These are phyloP conservation scores for Cytospora chrysosperma DNA, from an alignment of 2,329 filamentous ascomycete genomes.

Conservation along the genomic window DNA sequence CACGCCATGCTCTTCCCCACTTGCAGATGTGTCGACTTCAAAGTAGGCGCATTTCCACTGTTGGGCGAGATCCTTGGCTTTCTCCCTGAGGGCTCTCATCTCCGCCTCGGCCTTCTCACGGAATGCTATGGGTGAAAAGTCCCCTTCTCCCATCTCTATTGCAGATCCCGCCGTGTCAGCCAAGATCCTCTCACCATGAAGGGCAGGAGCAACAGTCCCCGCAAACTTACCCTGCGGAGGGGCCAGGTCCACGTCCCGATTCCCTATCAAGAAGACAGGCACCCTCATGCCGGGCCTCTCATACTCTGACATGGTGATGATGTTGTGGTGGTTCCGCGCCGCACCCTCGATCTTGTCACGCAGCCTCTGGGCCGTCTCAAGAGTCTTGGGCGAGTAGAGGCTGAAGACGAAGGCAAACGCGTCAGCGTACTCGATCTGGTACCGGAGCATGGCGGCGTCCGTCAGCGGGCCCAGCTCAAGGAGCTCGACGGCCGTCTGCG, in stretches of 20 bases:
- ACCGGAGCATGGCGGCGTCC: conserved; percentile 24
- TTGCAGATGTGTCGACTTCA: conserved; percentile 22
- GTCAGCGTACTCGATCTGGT: conserved; percentile 25
- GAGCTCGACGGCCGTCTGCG: conserved; percentile 19
- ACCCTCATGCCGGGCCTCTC: conserved; percentile 20
- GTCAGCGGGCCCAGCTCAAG: conserved; percentile 23
- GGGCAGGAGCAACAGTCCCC: too few relatives aligned
- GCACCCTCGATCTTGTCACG: conserved; percentile 20
- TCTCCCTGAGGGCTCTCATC: conserved; percentile 23
- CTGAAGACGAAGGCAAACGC: conserved; percentile 25
- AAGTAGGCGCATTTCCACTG: conserved; percentile 24
- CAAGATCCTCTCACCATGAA: background rate
- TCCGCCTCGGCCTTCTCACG: conserved; percentile 21
- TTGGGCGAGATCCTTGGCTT: conserved; percentile 21
- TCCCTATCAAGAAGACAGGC: conserved; percentile 24
- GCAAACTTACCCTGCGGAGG: conserved; percentile 23
- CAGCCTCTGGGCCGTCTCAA: conserved; percentile 22
- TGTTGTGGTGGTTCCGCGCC: conserved; percentile 25
- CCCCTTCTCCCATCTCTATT: conserved; percentile 18
- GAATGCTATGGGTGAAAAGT: conserved; percentile 21
- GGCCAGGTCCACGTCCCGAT: conserved; percentile 23
- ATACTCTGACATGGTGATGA: conserved; percentile 24
- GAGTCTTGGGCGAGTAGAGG: conserved; percentile 22
- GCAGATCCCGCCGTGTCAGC: background rate
- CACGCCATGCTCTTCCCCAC: conserved; percentile 18